These are phyloP conservation scores for Cladophialophora yegresii DNA, from an alignment of 2,329 filamentous ascomycete genomes.

Conservation along the genomic window DNA sequence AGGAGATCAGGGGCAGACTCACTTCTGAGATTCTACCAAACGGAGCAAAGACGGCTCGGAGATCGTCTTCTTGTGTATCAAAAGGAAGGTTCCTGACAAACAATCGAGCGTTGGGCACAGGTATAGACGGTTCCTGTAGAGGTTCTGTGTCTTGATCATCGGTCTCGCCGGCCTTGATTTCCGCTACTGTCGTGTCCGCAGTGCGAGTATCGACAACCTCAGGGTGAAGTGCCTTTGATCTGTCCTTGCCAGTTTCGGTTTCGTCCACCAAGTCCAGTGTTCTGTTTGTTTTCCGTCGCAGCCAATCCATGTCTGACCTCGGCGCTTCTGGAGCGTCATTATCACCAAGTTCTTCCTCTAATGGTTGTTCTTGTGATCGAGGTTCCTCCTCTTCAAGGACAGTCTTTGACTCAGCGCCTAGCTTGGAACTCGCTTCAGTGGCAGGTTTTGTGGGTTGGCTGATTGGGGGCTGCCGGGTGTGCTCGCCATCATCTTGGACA, in stretches of 20 bases:
- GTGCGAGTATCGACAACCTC: constrained; percentile 27
- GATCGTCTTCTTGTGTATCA: constrained; percentile 72
- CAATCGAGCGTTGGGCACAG: constrained; percentile 64
- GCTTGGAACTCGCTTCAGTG: neutral
- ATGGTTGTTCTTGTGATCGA: neutral
- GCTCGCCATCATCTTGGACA: constrained; percentile 18
- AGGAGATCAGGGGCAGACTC: constrained; percentile 49
- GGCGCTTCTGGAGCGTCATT: neutral
- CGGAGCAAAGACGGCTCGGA: constrained; percentile 67
- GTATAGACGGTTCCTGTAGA: constrained; percentile 39
- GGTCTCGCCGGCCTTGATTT: constrained; percentile 32
- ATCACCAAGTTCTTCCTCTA: constrained; percentile 1
- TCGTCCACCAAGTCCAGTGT: constrained; percentile 81
- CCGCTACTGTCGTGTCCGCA: constrained; percentile 30
- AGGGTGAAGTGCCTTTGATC: constrained; percentile 12
- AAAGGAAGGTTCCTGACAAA: constrained; percentile 91
- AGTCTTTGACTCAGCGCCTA: constrained; percentile 3
- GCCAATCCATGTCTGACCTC: constrained; percentile 81
- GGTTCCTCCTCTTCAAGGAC: constrained; percentile 22
- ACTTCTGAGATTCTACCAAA: constrained; percentile 87
- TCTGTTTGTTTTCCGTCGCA: constrained; percentile 83
- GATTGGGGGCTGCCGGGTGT: neutral
- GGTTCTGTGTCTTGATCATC: constrained; percentile 18
- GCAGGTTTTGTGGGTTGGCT: neutral
- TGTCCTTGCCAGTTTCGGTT: constrained; percentile 52